These are phyloP conservation scores for Trichocomaceae sp. DNA, from an alignment of 2,329 filamentous ascomycete species.

Conservation along the genomic window DNA sequence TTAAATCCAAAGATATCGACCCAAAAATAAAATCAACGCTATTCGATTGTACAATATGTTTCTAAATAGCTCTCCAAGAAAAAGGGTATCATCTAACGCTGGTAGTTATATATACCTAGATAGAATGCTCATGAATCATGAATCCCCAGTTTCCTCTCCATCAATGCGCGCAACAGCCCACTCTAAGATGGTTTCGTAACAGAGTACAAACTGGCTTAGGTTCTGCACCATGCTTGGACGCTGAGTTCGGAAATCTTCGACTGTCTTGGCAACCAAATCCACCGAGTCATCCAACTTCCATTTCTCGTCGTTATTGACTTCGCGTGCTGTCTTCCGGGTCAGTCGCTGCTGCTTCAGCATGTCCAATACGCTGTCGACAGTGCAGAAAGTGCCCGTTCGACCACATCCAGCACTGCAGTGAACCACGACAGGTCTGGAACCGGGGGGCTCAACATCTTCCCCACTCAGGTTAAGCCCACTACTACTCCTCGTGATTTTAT, in stretches of 20 bases:
- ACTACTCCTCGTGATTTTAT: conserved; percentile 51
- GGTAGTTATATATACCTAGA: neutral
- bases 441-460: conserved; percentile 50
- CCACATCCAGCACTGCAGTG: conserved; percentile 96
- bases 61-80: conserved; percentile 3
- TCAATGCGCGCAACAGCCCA: conserved; percentile 55
- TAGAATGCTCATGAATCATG: neutral
- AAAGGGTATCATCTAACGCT: conserved; percentile 10
- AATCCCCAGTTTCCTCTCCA: neutral
- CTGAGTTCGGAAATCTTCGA: conserved; percentile 84
- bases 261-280: conserved; percentile 78
- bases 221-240: conserved; percentile 96
- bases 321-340: conserved; percentile 4
- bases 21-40: neutral
- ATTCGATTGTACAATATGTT: neutral
- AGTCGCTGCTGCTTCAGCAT: conserved; percentile 82
- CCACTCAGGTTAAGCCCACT: conserved; percentile 21
- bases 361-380: conserved; percentile 90
- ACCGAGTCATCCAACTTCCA: conserved; percentile 66
- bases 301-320: conserved; percentile 18
- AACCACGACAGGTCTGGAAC: conserved; percentile 69
- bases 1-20: neutral
- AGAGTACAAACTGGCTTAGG: conserved; percentile 85
- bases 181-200: conserved; percentile 90
- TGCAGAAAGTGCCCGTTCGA: conserved; percentile 92